Conservation (phyloP, 1,139 yeast species). For the Kodamaea derodonti region DNA sequence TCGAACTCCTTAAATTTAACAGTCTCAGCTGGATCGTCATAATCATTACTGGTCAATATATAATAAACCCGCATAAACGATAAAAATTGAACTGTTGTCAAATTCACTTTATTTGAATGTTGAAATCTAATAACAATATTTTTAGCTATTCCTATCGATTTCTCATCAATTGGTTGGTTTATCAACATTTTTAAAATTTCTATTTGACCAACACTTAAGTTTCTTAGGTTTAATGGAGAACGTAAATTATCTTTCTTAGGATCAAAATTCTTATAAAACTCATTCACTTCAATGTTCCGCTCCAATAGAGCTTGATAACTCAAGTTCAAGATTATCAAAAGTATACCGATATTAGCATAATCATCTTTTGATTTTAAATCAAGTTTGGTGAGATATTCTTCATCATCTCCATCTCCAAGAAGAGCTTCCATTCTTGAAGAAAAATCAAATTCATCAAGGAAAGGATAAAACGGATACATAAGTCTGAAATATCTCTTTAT, state of each 20-base stretch:
- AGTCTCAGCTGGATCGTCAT: constrained; percentile 10
- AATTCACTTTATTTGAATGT: constrained; percentile 5
- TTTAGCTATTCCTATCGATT: constrained; percentile 4
- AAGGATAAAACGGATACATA: constrained; percentile 37
- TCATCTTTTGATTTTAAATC: constrained; percentile 30
- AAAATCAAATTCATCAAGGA: constrained; percentile 30
- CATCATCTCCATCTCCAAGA: constrained; percentile 22
- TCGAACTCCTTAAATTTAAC: constrained; percentile 10
- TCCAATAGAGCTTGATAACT: constrained; percentile 30
- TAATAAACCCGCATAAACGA: constrained; percentile 7
- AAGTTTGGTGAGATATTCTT: constrained; percentile 18
- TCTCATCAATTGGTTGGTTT: constrained; percentile 2
- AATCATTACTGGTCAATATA: constrained; percentile 6
- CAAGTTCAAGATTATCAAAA: constrained; percentile 27
- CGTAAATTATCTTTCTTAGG: constrained; percentile 1
- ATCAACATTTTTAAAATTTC: constrained; percentile 3
- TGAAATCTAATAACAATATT: constrained; percentile 6
- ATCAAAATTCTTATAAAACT: constrained; percentile 5
- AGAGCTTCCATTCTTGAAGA: constrained; percentile 16
- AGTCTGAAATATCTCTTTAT: constrained; percentile 27
- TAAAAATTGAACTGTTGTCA: constrained; percentile 8
- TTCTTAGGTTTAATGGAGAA: constrained; percentile 2
- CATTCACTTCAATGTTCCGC: constrained; percentile 4
- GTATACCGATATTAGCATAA: constrained; percentile 30
- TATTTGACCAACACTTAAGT: constrained; percentile 3